Evolutionary conservation across 768 basidiomycete genomes (phyloP).

Genomic region (Boletus rex-veris): DNA sequence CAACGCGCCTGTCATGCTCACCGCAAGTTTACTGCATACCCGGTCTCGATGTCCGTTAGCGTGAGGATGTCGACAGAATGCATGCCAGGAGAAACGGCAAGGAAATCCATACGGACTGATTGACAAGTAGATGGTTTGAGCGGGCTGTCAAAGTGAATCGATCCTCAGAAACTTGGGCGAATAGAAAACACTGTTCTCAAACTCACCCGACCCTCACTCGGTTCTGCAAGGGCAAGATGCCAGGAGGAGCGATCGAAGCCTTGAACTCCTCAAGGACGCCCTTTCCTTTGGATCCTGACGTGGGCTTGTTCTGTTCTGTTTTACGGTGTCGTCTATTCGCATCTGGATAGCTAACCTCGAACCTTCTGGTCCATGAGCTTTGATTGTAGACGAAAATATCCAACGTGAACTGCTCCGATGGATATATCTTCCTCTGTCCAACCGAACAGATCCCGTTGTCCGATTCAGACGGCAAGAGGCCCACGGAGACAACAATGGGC

Average conservation of each 20-base stretch:
- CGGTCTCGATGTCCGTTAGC: conserved; percentile 72
- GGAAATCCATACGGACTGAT: conserved; percentile 81
- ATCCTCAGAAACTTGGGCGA: neutral
- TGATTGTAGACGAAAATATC: conserved; percentile 89
- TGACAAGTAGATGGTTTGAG: conserved; percentile 80
- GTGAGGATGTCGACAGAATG: conserved; percentile 71
- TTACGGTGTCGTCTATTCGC: conserved; percentile 42
- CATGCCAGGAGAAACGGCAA: conserved; percentile 76
- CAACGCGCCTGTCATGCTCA: conserved; percentile 26
- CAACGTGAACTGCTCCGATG: conserved; percentile 70
- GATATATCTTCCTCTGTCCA: conserved; percentile 54
- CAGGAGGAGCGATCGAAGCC: conserved; percentile 40
- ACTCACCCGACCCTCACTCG: conserved; percentile 77
- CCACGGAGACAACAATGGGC: conserved; percentile 69
- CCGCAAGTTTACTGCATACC: conserved; percentile 72
- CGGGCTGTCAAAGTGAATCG: conserved; percentile 46
- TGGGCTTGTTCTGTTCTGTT: conserved; percentile 27
- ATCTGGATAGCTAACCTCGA: conserved; percentile 71
- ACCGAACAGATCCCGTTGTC: conserved; percentile 1
- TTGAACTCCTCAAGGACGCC: conserved; percentile 25
- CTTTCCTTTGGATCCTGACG: conserved; percentile 19
- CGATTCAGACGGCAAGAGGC: conserved; percentile 36
- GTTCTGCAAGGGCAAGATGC: conserved; percentile 74
- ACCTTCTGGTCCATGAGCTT: conserved; percentile 68
- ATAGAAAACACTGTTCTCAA: neutral